Base-by-base conservation (phyloP, 306 rosid genomes). In the Prunus kanzakura region DNA sequence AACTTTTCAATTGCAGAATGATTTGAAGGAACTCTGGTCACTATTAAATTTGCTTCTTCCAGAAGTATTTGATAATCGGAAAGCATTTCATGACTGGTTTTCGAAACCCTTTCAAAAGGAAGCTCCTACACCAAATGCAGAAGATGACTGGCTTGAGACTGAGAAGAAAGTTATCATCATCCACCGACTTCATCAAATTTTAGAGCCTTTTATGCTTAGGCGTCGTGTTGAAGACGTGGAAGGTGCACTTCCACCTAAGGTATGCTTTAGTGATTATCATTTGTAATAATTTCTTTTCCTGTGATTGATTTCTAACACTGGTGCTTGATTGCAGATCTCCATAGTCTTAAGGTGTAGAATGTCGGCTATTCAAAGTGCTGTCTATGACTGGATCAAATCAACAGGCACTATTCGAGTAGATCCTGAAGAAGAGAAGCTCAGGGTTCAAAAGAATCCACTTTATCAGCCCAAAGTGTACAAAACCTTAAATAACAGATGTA, bases 201-300 rank as follows among this genome's bases (percentile, higher is more conserved):
- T 95, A 55, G 98, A 95, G 86, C 98, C 98, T 76, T 95, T 95
- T 84, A 95, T 95, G 98, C 96, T 95, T 25, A 87, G 98, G 85
- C 97, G 98, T 27, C 98, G 98, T 43, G 98, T 95, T 75, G 97
- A 95, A 83, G 98, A 95, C 54, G 98, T 95, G 50, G 98, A 95
- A 90, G 98, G 98, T 78, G 93, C 98, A 49, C 90, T 94, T 75
- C 98, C 97, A 11, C 90, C 96, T 8, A 95, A 95, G 96, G 98
- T 92, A 79, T 81, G 82, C 47, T 66, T 54, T 74, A 87, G 41
- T 78, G 60, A 71, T 74, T 22, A 68, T 41, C 77, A 69, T 80
- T 66, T n/a, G 62, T 80, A 69, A 19, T 56, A 23, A 52, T 68
- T 47, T 79, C 20, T 52, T 60, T 60, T 69, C 47, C 16, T 7